A percentile compares a stretch with the other conserved stretches of the same genome.
phyloP scores from a whole-genome alignment of 2,329 filamentous ascomycete species.

The Colletotrichum kahawae region DNA sequence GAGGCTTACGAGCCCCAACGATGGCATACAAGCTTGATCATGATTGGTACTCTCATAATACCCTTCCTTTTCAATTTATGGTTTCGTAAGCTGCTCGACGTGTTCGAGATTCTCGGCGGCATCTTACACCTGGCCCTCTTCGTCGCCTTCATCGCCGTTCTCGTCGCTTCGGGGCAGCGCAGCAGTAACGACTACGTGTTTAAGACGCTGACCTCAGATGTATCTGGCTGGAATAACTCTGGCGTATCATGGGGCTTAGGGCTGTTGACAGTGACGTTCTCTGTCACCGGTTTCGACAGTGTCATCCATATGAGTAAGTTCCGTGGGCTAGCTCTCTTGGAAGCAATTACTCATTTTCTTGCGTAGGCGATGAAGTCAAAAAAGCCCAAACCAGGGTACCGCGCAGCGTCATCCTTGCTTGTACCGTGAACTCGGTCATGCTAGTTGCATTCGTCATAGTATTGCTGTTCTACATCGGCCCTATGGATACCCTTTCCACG shows the following conservation, averaged over 20 bases:
- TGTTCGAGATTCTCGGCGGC: background rate
- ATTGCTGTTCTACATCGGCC: background rate
- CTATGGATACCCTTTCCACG: background rate
- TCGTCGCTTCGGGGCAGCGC: background rate
- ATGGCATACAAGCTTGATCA: background rate
- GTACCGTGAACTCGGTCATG: background rate
- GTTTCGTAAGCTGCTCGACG: background rate
- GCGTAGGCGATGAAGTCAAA: background rate
- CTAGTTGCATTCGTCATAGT: background rate
- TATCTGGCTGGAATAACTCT: background rate
- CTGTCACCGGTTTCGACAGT: background rate
- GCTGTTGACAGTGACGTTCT: background rate
- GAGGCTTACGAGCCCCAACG: background rate
- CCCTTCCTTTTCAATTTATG: background rate
- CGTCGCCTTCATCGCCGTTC: background rate
- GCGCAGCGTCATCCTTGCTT: background rate
- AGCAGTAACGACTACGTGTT: background rate
- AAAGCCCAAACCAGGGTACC: background rate
- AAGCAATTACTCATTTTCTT: fast-evolving
- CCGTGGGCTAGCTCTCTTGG: fast-evolving
- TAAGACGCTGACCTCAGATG: background rate
- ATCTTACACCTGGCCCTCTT: background rate
- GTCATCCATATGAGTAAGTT: background rate
- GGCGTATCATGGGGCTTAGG: background rate
- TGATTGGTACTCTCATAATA: background rate